Evolutionary conservation across 2,329 filamentous ascomycete species (phyloP), one percentile per base, ranked within the genome.

Genomic region (Ophiocordyceps camponoti-floridani): DNA sequence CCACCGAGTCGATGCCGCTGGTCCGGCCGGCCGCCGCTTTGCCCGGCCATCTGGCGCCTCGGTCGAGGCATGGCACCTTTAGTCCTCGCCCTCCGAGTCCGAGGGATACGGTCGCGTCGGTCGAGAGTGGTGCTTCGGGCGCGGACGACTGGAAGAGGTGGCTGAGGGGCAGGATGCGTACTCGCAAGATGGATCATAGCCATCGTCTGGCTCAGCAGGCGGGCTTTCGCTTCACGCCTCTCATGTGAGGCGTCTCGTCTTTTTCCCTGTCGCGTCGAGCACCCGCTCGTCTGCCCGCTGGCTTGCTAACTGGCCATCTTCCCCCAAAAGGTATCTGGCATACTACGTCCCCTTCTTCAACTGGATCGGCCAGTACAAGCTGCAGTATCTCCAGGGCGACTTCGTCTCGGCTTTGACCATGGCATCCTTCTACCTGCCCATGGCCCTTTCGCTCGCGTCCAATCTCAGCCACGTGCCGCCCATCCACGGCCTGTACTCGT

Each of bases 351-450:
- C 91, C 0, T 84, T 88, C 49, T 67, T 94, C 51, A 87, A 82
- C 50, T 98, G 91, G 91, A 81, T 94, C 49, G 72, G 70, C 44
- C 85, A 94, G 63, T 98, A 98, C 62, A 77, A 75, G 53, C 79
- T 77, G 72, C 74, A 77, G 4, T 94, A 84, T 62, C 62, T 96
- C 42, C 77, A 81, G 53, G 91, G 91, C 42, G 91, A 98, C 61
- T 65, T 96, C 16, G 69, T 94, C 13, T 82, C 89, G 9, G 88
- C 89, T 43, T 61, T 96, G 49, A 96, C 91, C n/a, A 82, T 98
- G 67, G 85, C 89, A n/a, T 94, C 88, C 26, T 91, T 98, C 66
- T 98, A 98, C 61, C 82, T 98, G 35, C 91, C 91, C 44, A 95
- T 98, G 88, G 83, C 87, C 0, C 73, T 98, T 13, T 96, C 91